Percentiles rank a stretch among this genome's conserved stretches.
Evolutionary conservation across 2,329 filamentous ascomycete species (phyloP).

Genomic region (Colletotrichum theobromicola): DNA sequence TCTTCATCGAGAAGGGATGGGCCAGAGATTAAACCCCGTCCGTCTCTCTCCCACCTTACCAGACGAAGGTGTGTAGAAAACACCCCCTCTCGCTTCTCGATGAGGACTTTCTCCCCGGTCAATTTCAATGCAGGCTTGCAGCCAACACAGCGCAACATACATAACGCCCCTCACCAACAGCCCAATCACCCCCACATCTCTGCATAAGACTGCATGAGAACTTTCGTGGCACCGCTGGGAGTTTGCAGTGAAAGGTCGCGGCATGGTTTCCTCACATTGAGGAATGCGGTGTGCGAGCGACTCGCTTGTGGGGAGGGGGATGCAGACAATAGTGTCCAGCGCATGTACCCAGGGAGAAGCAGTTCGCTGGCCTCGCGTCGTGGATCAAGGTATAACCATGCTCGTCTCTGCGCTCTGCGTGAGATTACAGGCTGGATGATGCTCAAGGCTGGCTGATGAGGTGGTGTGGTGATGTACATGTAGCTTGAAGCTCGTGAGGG

Average conservation of each 20-base stretch:
- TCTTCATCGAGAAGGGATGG: not conserved
- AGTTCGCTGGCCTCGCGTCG: not conserved
- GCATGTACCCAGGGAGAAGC: not conserved
- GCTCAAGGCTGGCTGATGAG: not conserved
- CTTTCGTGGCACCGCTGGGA: not conserved
- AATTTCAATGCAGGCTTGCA: not conserved
- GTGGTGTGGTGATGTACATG: not conserved
- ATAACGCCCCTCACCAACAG: not conserved
- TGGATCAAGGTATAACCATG: not conserved
- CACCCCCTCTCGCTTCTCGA: not conserved
- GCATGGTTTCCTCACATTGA: not conserved
- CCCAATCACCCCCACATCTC: not conserved
- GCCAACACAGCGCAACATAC: not conserved
- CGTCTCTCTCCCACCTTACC: not conserved
- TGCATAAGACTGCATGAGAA: not conserved
- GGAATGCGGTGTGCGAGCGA: not conserved
- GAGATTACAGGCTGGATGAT: not conserved
- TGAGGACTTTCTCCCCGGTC: not conserved
- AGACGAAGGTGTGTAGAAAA: not conserved
- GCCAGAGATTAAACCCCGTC: not conserved
- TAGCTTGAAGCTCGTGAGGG: not conserved
- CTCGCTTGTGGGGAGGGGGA: not conserved
- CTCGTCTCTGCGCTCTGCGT: not conserved
- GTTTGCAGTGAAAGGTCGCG: not conserved
- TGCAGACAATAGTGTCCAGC: not conserved